phyloP scores from a whole-genome alignment of 441 rosid species.

The Populus tomentosa region DNA sequence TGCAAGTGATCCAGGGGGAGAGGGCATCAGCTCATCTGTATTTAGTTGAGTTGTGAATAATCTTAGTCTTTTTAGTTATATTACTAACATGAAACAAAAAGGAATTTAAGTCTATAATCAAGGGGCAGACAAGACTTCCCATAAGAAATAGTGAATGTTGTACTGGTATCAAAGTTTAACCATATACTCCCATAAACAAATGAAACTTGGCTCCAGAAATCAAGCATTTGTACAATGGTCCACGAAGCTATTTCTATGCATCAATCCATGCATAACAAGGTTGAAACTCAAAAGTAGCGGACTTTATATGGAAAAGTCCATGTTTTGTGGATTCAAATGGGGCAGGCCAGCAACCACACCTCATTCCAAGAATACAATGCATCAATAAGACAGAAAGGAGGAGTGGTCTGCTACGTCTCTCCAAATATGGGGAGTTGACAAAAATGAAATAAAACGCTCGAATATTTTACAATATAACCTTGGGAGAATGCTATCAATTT shows the following conservation, averaged over 20 bases:
- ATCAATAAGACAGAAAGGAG: background rate
- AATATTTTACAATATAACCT: background rate
- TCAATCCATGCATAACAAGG: background rate
- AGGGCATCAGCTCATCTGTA: background rate
- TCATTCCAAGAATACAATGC: background rate
- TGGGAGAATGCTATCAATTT: background rate
- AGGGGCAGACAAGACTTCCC: background rate
- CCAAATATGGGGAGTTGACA: background rate
- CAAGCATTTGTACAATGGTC: background rate
- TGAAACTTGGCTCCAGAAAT: background rate
- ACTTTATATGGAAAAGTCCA: background rate
- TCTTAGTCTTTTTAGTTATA: background rate
- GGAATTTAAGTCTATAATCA: background rate
- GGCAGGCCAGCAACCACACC: background rate
- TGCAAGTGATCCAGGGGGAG: background rate
- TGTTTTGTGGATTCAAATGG: background rate
- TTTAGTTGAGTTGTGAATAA: background rate
- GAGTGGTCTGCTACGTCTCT: background rate
- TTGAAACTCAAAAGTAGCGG: background rate
- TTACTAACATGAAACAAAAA: background rate
- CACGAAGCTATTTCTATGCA: background rate
- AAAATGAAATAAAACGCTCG: background rate
- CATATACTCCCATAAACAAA: slow-evolving; percentile 2
- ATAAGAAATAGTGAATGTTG: background rate
- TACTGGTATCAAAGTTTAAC: background rate